These are phyloP conservation scores for Gentiana straminea DNA, from an alignment of 257 asterid species.

Conservation along the genomic window DNA sequence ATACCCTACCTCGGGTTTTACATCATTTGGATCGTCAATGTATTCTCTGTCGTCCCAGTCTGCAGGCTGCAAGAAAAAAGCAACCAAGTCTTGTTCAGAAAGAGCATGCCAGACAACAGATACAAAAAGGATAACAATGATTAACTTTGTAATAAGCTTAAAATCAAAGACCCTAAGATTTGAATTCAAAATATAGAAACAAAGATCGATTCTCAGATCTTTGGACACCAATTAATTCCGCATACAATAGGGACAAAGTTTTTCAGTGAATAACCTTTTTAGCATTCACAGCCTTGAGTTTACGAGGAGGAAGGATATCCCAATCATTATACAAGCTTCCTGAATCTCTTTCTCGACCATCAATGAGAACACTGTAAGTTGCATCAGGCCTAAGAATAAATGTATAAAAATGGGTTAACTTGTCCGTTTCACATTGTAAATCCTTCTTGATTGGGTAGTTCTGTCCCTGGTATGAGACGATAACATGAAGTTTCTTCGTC, in stretches of 20 bases:
- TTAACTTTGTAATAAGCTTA: not conserved
- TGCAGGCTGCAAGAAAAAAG: slow-evolving; percentile 48
- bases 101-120: too few species aligned
- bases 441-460: slow-evolving; percentile 87
- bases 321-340: slow-evolving; percentile 94
- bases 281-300: slow-evolving; percentile 61
- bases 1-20: slow-evolving; percentile 63
- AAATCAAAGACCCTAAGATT: not conserved
- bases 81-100: not conserved
- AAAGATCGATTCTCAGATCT: not conserved
- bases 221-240: not conserved
- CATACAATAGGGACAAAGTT: not conserved
- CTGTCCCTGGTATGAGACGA: slow-evolving; percentile 75
- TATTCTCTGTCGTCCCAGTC: slow-evolving; percentile 97
- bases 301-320: slow-evolving; percentile 87
- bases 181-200: not conserved
- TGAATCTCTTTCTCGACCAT: slow-evolving; percentile 79
- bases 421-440: slow-evolving; percentile 83
- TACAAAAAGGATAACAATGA: not conserved
- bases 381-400: slow-evolving; percentile 90
- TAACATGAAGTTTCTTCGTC: slow-evolving; percentile 83
- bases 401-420: slow-evolving; percentile 87
- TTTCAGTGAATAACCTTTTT: slow-evolving; percentile 41
- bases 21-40: slow-evolving; percentile 67
- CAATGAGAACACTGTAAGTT: slow-evolving; percentile 61